These are phyloP conservation scores for Fusarium pseudonygamai DNA, from an alignment of 2,329 filamentous ascomycete genomes.

Conservation along the genomic window DNA sequence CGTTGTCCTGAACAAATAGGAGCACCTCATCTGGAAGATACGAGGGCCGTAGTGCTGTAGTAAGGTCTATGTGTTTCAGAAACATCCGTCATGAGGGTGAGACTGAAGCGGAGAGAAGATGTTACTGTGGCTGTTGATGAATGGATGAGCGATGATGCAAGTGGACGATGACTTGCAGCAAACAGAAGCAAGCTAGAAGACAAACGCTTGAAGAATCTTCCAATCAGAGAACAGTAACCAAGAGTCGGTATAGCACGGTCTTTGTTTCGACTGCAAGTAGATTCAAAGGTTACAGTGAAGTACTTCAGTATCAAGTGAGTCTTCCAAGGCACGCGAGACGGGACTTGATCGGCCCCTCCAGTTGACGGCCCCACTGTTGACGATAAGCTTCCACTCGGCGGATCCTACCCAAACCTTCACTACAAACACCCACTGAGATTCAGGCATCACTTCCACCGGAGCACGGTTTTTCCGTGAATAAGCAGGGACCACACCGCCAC, in stretches of 20 bases:
- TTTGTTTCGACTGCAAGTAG: conserved; percentile 2
- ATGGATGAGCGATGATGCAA: conserved; percentile 35
- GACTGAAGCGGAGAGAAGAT: conserved; percentile 5
- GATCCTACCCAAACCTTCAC: background rate
- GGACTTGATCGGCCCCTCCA: conserved; percentile 21
- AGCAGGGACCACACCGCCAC: conserved; percentile 45
- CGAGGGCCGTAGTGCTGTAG: conserved; percentile 91
- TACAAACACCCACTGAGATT: background rate
- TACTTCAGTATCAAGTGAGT: conserved; percentile 15
- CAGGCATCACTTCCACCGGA: background rate
- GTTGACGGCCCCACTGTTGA: conserved; percentile 28
- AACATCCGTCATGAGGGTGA: conserved; percentile 82
- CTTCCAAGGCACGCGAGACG: conserved; percentile 12
- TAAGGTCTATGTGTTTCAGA: conserved; percentile 94
- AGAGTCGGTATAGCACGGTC: background rate
- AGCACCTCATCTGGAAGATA: conserved; percentile 94
- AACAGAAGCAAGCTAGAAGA: background rate
- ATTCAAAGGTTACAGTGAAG: conserved; percentile 1
- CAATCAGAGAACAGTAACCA: background rate
- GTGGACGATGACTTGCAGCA: conserved; percentile 21
- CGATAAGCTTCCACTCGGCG: conserved; percentile 19
- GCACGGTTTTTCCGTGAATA: conserved; percentile 29
- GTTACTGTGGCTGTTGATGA: background rate
- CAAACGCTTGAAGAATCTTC: background rate
- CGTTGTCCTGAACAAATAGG: conserved; percentile 96